phyloP scores from a whole-genome alignment of 2,329 filamentous ascomycete genomes.

The Colletotrichum horii region DNA sequence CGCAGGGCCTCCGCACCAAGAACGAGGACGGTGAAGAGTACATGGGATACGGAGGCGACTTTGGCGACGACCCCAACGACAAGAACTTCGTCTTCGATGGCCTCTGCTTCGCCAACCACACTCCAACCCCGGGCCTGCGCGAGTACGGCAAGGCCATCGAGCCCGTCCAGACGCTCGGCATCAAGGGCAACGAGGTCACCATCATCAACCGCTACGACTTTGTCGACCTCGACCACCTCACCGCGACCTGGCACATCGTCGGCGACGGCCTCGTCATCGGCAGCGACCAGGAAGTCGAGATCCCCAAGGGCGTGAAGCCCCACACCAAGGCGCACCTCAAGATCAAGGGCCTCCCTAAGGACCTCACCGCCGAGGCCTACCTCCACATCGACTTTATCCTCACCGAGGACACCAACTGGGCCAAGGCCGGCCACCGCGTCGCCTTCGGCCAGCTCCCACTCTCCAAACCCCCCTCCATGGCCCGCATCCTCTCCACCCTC shows the following conservation, averaged over 20 bases:
- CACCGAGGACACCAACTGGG: conserved; percentile 54
- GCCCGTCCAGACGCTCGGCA: conserved; percentile 56
- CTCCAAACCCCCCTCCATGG: conserved; percentile 34
- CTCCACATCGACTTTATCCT: conserved; percentile 54
- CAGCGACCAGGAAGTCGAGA: conserved; percentile 33
- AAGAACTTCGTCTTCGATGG: conserved; percentile 65
- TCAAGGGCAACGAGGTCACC: conserved; percentile 46
- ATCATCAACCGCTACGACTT: conserved; percentile 63
- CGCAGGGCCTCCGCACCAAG: conserved; percentile 46
- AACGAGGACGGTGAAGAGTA: conserved; percentile 48
- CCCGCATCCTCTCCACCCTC: conserved; percentile 21
- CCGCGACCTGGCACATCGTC: conserved; percentile 47
- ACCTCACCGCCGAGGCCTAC: conserved; percentile 44
- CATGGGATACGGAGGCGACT: conserved; percentile 67
- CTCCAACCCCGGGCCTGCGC: conserved; percentile 53
- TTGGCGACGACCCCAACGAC: conserved; percentile 65
- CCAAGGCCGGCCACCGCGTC: conserved; percentile 53
- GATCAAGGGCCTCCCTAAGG: conserved; percentile 34
- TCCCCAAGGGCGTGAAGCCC: conserved; percentile 51
- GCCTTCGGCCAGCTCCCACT: conserved; percentile 54
- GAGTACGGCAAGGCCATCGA: conserved; percentile 66
- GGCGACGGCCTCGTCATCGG: conserved; percentile 41
- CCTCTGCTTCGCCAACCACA: conserved; percentile 54
- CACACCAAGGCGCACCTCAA: conserved; percentile 41
- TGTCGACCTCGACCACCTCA: conserved; percentile 53